A percentile compares a stretch with the other conserved stretches of the same genome.
phyloP scores from a whole-genome alignment of 2,329 filamentous ascomycete species.

The Ceratocystiopsis minuta region DNA sequence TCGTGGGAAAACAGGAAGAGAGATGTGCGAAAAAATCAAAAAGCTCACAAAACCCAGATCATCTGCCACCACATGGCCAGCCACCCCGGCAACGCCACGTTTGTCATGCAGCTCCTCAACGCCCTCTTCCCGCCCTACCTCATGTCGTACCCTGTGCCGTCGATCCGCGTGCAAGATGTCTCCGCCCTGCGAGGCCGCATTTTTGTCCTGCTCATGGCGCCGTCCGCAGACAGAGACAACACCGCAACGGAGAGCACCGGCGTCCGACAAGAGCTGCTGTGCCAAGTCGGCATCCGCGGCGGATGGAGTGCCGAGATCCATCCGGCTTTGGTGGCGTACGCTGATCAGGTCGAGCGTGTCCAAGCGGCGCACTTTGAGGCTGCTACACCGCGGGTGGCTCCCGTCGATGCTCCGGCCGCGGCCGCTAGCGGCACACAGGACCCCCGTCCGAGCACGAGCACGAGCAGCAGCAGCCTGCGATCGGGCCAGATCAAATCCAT shows the following conservation, averaged over 20 bases:
- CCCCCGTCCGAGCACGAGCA: no score
- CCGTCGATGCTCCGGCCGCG: no score
- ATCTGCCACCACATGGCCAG: constrained; percentile 6
- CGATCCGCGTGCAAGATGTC: constrained; percentile 3
- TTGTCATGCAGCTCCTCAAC: constrained; percentile 9
- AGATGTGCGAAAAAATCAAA: background rate
- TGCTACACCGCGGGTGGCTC: no score
- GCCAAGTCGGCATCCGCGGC: constrained; percentile 1
- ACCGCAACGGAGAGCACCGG: background rate
- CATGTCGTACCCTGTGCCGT: constrained; percentile 6
- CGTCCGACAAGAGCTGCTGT: constrained; percentile 2
- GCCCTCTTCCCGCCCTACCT: constrained; percentile 10
- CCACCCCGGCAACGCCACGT: background rate
- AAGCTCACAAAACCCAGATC: background rate
- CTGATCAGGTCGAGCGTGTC: constrained; percentile 1
- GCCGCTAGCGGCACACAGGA: no score
- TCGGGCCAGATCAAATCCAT: constrained; percentile 1
- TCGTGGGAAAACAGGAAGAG: background rate
- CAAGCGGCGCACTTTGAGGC: background rate
- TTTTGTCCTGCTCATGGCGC: constrained; percentile 4
- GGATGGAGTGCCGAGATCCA: constrained; percentile 4
- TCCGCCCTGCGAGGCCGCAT: constrained; percentile 3
- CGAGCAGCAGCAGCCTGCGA: background rate
- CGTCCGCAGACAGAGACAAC: no score
- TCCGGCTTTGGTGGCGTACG: constrained; percentile 4